phyloP scores from a whole-genome alignment of 2,329 filamentous ascomycete species.

The Fusarium sp. region DNA sequence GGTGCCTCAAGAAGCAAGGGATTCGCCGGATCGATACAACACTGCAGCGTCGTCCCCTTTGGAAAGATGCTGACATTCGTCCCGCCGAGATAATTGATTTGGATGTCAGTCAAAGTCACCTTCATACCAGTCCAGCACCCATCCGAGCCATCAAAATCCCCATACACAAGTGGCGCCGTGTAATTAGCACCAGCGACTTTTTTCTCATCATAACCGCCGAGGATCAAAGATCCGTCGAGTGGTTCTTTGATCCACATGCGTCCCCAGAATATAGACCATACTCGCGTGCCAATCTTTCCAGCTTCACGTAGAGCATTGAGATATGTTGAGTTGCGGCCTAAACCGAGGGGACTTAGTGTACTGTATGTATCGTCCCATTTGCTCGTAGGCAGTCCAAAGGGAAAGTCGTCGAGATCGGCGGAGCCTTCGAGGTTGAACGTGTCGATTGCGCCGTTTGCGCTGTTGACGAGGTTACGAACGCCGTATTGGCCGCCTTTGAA shows the following conservation, averaged over 20 bases:
- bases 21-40: slow-evolving; percentile 46
- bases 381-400: slow-evolving; percentile 42
- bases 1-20: slow-evolving; percentile 45
- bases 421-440: slow-evolving; percentile 8
- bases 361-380: slow-evolving; percentile 44
- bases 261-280: slow-evolving; percentile 51
- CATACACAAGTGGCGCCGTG: slow-evolving; percentile 37
- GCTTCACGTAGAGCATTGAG: slow-evolving; percentile 39
- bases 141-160: slow-evolving; percentile 13
- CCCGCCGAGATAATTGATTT: slow-evolving; percentile 44
- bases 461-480: slow-evolving; percentile 34
- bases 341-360: slow-evolving; percentile 40
- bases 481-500: slow-evolving; percentile 32
- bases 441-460: slow-evolving; percentile 38
- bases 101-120: slow-evolving; percentile 34
- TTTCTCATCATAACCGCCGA: slow-evolving; percentile 48
- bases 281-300: slow-evolving; percentile 40
- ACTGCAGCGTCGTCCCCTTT: slow-evolving; percentile 30
- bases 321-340: slow-evolving; percentile 46
- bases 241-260: slow-evolving; percentile 42
- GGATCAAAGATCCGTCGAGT: slow-evolving; percentile 45
- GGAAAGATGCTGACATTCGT: slow-evolving; percentile 42
- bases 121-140: slow-evolving; percentile 40
- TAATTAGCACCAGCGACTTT: slow-evolving; percentile 44
- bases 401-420: slow-evolving; percentile 4